These are phyloP conservation scores for Chlorociboria aeruginascens DNA, from an alignment of 495 filamentous ascomycete genomes.

Conservation along the genomic window DNA sequence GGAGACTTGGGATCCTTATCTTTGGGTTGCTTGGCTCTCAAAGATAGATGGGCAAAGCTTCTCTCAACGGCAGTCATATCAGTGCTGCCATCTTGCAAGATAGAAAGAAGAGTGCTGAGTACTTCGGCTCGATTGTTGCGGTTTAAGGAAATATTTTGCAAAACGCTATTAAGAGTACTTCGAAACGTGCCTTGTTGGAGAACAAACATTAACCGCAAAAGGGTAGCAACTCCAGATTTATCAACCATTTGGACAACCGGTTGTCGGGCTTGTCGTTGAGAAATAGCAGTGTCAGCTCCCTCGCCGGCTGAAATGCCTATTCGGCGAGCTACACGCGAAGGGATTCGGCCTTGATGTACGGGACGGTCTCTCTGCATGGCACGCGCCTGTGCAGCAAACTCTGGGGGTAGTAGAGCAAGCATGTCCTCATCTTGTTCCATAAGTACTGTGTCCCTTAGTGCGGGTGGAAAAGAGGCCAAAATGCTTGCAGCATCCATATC, in stretches of 20 bases:
- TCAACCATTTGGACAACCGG: slow-evolving; percentile 92
- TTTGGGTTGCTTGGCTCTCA: slow-evolving; percentile 74
- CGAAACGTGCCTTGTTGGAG: slow-evolving; percentile 71
- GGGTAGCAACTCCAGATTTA: slow-evolving; percentile 84
- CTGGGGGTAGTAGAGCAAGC: slow-evolving; percentile 71
- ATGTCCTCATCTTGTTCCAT: slow-evolving; percentile 87
- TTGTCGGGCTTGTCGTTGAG: slow-evolving; percentile 57
- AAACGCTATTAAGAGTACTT: slow-evolving; percentile 68
- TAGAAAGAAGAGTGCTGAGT: slow-evolving; percentile 83
- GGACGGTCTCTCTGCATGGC: slow-evolving; percentile 25
- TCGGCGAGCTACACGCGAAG: slow-evolving; percentile 21
- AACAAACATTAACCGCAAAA: slow-evolving; percentile 94
- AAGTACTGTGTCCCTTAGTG: slow-evolving; percentile 72
- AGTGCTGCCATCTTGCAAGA: slow-evolving; percentile 90
- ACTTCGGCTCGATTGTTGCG: slow-evolving; percentile 88
- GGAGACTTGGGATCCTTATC: slow-evolving; percentile 62
- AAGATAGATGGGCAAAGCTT: slow-evolving; percentile 84
- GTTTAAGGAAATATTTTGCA: slow-evolving; percentile 85
- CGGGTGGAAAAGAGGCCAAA: slow-evolving; percentile 78
- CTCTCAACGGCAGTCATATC: slow-evolving; percentile 90
- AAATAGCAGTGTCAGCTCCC: slow-evolving; percentile 8
- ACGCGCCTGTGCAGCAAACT: slow-evolving; percentile 76
- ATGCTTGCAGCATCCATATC: slow-evolving; percentile 94
- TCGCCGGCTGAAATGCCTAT: slow-evolving; percentile 4
- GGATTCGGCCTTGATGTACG: slow-evolving; percentile 3